Conservation (phyloP, 768 basidiomycete genomes). For the Suillus plorans region DNA sequence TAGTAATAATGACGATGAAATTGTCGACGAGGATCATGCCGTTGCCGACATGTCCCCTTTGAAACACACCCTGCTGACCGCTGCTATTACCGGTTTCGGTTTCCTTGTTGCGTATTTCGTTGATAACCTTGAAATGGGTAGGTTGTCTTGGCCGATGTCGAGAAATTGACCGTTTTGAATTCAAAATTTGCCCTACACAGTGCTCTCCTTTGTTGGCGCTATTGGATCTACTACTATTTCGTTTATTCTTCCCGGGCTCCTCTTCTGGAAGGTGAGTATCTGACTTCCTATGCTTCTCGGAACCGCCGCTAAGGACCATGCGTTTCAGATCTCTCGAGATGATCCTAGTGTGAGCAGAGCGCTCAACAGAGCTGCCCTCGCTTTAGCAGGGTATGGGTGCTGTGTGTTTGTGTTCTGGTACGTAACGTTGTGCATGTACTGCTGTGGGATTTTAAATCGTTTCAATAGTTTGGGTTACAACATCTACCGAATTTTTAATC, state of each 20-base stretch:
- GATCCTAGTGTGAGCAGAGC: conserved; percentile 53
- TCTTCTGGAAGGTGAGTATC: conserved; percentile 82
- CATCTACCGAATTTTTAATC: conserved; percentile 61
- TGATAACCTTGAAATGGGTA: conserved; percentile 75
- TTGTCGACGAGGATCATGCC: conserved; percentile 48
- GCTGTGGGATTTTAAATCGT: conserved; percentile 3
- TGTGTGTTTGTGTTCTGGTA: conserved; percentile 88
- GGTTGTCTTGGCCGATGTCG: conserved; percentile 23
- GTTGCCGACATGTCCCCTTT: conserved; percentile 59
- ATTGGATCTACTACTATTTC: conserved; percentile 97
- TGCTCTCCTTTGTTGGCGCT: conserved; percentile 93
- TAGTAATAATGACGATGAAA: conserved; percentile 45
- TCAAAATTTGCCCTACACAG: conserved; percentile 37
- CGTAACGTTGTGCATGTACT: conserved; percentile 28
- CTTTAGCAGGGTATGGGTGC: conserved; percentile 70
- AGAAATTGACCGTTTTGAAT: conserved; percentile 12
- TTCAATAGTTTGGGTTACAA: conserved; percentile 70
- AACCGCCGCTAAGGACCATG: conserved; percentile 10
- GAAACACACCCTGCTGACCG: conserved; percentile 72
- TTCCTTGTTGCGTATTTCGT: conserved; percentile 79
- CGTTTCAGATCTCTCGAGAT: conserved; percentile 61
- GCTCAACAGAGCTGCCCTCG: conserved; percentile 63
- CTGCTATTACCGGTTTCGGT: conserved; percentile 58
- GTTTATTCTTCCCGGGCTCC: conserved; percentile 91
- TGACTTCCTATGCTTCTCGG: conserved; percentile 11